Conservation (phyloP, 495 filamentous ascomycete species). For the Cercophora scortea region DNA sequence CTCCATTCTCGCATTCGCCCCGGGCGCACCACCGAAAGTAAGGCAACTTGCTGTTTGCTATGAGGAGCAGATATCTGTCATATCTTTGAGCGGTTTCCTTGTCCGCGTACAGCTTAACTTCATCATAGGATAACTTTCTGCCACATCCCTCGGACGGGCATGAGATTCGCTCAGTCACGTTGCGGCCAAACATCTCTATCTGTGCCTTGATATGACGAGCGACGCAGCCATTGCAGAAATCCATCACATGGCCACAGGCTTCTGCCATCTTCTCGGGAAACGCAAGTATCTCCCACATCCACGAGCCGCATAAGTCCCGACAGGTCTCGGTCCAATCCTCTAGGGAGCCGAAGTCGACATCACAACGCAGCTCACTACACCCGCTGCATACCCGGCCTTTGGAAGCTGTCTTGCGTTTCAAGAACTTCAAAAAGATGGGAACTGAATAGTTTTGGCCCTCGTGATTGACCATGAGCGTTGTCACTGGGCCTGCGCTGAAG, state of each 20-base stretch:
- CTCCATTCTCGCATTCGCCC: background rate
- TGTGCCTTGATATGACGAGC: background rate
- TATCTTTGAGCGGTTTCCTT: background rate
- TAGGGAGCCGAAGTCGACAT: background rate
- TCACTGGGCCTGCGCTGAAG: background rate
- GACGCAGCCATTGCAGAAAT: background rate
- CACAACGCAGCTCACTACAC: background rate
- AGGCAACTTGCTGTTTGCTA: background rate
- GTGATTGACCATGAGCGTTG: background rate
- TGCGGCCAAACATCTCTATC: background rate
- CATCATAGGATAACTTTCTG: background rate
- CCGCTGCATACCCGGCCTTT: background rate
- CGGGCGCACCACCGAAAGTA: constrained; percentile 1
- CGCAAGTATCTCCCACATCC: background rate
- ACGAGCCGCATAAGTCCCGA: background rate
- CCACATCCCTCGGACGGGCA: background rate
- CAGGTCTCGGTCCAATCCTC: background rate
- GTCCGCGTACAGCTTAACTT: background rate
- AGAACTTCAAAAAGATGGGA: background rate
- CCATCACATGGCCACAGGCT: background rate
- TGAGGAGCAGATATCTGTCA: background rate
- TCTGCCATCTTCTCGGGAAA: background rate
- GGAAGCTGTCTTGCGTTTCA: background rate
- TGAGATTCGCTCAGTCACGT: background rate
- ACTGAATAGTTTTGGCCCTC: background rate